Evolutionary conservation across 371 early-diverging fungal genomes (phyloP), one percentile per base, ranked within the genome.

Genomic region (Funneliformis caledonium): DNA sequence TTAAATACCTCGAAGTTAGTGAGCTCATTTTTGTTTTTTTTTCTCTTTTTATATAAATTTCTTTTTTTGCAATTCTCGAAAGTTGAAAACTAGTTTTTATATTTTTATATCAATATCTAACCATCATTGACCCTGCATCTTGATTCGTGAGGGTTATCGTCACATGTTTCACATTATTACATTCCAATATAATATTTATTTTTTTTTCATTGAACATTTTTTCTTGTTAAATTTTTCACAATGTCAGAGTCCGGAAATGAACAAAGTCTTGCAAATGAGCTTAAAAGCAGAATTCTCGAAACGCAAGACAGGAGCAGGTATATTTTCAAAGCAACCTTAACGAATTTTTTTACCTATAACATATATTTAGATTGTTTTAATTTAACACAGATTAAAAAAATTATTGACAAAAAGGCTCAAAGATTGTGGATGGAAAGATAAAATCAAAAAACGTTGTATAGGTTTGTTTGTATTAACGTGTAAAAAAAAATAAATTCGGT

Each of bases 371-470:
- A 37, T 37, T 37, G 37, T 52, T 52, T 52, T 52, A 52, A 52
- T 52, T 52, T 52, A 52, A 50, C 11, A 26, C 26, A 69, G 69
- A n/a, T 69, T 69, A 69, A 69, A 69, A 42, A 43, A n/a, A 42
- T 43, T 69, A 69, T 19, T 69, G 42, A 9, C 43, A 42, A 69
- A 69, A n/a, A 69, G n/a, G 45, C 69, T 69, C 45, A 43, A 45
- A 33, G 69, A 69, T 45, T 42, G 69, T 43, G 69, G 69, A 42
- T 69, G 69, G 69, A 69, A 37, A 69, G 43, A 42, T 19, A 69
- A 43, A 9, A 43, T 69, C n/a, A 69, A 69, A 69, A 69, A 69
- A 69, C 69, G 47, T 42, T 69, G 69, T 7, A 10, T 14, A 45
- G 69, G 69, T 69, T 19, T 42, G 43, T 42, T 37, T 42, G n/a